A percentile compares a stretch with the other conserved stretches of the same genome.
Conservation (phyloP, 441 rosid genomes). For the Adansonia madagascariensis region DNA sequence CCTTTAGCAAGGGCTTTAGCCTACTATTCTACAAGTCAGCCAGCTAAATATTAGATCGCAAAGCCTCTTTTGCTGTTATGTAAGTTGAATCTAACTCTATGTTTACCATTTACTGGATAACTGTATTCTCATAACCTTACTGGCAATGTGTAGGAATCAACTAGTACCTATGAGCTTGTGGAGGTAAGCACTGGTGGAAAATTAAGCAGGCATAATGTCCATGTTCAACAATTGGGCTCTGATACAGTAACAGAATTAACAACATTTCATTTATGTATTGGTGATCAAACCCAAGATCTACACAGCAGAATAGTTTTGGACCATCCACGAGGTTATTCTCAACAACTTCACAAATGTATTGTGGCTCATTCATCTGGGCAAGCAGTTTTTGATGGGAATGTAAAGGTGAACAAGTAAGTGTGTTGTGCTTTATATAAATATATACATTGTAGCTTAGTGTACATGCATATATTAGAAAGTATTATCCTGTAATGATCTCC, state of each 20-base stretch:
- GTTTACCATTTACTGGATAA: conserved; percentile 14
- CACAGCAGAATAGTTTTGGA: conserved; percentile 83
- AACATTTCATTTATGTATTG: conserved; percentile 68
- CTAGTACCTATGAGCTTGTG: conserved; percentile 74
- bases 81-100: not conserved
- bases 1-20: not conserved
- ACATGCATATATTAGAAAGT: not conserved
- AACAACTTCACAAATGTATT: conserved; percentile 90
- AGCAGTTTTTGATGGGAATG: conserved; percentile 90
- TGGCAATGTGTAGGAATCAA: conserved; percentile 55
- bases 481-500: not conserved
- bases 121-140: not conserved
- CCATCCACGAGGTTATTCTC: conserved; percentile 79
- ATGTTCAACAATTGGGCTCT: conserved; percentile 84
- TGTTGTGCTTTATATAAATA: not conserved
- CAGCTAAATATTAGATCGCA: not conserved
- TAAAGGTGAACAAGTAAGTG: conserved; percentile 75
- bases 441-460: not conserved
- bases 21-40: not conserved
- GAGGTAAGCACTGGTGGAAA: conserved; percentile 92
- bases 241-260: conserved; percentile 73
- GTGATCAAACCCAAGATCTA: conserved; percentile 79
- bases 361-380: conserved; percentile 87
- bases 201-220: conserved; percentile 86
- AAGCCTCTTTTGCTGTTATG: not conserved